A percentile compares a stretch with the other conserved stretches of the same genome.
These are phyloP conservation scores for Venturia effusa DNA, from an alignment of 2,329 filamentous ascomycete species.

Conservation along the genomic window DNA sequence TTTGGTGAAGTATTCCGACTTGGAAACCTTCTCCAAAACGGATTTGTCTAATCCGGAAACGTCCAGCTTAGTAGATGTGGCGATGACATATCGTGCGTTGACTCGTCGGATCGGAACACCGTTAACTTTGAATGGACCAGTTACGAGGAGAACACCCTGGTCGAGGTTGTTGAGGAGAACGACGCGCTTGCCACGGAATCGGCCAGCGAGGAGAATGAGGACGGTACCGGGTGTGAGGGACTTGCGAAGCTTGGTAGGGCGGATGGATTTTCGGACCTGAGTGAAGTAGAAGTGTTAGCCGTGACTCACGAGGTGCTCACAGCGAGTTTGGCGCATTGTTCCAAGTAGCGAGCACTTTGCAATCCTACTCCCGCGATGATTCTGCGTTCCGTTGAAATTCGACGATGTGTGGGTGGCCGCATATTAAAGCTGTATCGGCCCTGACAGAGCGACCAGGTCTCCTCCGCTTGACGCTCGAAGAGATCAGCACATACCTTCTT, in stretches of 20 bases:
- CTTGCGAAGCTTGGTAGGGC: slow-evolving; percentile 75
- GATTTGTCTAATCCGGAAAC: slow-evolving; percentile 67
- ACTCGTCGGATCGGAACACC: slow-evolving; percentile 92
- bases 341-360: background rate
- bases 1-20: slow-evolving; percentile 85
- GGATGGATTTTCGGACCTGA: slow-evolving; percentile 90
- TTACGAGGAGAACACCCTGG: slow-evolving; percentile 94
- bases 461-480: background rate
- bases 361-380: background rate
- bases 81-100: slow-evolving; percentile 89
- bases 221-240: slow-evolving; percentile 90
- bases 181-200: slow-evolving; percentile 99
- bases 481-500: slow-evolving; percentile 73
- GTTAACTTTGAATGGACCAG: slow-evolving; percentile 99
- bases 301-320: background rate
- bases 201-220: slow-evolving; percentile 97
- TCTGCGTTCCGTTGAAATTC: background rate
- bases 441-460: background rate
- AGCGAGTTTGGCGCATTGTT: background rate
- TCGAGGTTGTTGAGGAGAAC: slow-evolving; percentile 95
- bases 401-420: background rate
- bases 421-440: background rate
- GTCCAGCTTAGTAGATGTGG: slow-evolving; percentile 77
- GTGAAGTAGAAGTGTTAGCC: background rate
- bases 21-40: slow-evolving; percentile 66